A percentile compares a stretch with the other conserved stretches of the same genome.
These are phyloP conservation scores for Entoloma clypeatum DNA, from an alignment of 1,284 basidiomycete genomes.

Conservation along the genomic window DNA sequence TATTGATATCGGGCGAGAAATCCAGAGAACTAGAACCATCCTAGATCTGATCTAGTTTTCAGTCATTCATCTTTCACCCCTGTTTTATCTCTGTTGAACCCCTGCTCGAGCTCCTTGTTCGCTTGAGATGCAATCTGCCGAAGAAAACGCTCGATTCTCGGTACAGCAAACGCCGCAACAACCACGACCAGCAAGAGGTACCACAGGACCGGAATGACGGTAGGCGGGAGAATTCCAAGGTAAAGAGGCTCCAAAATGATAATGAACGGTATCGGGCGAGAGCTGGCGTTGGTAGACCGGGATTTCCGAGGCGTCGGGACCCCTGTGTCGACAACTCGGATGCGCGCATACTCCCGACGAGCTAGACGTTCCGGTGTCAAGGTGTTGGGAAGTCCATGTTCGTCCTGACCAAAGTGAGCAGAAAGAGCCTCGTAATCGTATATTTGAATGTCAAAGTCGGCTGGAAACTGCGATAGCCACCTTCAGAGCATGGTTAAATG, in stretches of 20 bases:
- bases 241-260: slow-evolving; percentile 57
- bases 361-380: slow-evolving; percentile 24
- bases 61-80: background rate
- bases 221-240: slow-evolving; percentile 54
- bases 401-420: slow-evolving; percentile 14
- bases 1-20: too few relatives aligned
- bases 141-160: slow-evolving; percentile 29
- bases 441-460: slow-evolving; percentile 40
- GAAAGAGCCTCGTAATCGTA: slow-evolving; percentile 30
- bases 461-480: slow-evolving; percentile 34
- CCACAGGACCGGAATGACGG: slow-evolving; percentile 43
- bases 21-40: too few relatives aligned
- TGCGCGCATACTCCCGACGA: slow-evolving; percentile 48
- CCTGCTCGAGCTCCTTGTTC: slow-evolving; percentile 25
- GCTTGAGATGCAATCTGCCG: slow-evolving; percentile 32
- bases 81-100: slow-evolving; percentile 9
- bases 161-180: slow-evolving; percentile 27
- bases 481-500: background rate
- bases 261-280: slow-evolving; percentile 41
- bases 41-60: too few relatives aligned
- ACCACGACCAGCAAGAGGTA: slow-evolving; percentile 34
- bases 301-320: slow-evolving; percentile 41
- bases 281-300: slow-evolving; percentile 12
- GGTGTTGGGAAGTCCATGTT: slow-evolving; percentile 12
- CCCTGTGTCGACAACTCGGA: slow-evolving; percentile 49